Evolutionary conservation across 352 stramenopile genomes (phyloP), one percentile per base, ranked within the genome.

Genomic region (Thalassiosira gravida): DNA sequence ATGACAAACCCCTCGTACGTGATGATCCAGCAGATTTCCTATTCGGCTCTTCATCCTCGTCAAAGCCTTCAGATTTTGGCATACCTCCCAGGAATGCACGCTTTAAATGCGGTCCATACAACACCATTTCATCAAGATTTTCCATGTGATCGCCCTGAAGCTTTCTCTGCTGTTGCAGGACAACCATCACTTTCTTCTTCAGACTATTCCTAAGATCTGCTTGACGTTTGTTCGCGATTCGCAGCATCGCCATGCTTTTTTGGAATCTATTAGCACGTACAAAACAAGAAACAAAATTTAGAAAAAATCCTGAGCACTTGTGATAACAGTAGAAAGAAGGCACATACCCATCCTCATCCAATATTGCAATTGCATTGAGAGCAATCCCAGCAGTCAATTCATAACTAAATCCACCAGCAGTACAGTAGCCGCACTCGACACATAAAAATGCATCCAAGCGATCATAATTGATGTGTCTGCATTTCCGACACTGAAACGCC

Each of bases 371-470:
- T 20, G 91, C 88, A 82, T 92, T 92, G 0, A 90, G 79, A 61
- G 86, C 89, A 50, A 92, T 82, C 9, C 77, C 88, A 30, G 77
- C 75, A 57, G 62, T 91, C 2, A 93, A n/a, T 29, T 92, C 85
- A 39, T 93, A 95, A 46, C 66, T 82, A 70, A 96, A 96, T 39
- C 75, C 86, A 66, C 86, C 94, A 67, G 88, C 88, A 24, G 91
- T 81, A 70, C 92, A 96, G 79, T 96, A 96, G 16, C 94, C 94
- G 76, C 94, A 97, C 80, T 97, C 94, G 20, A 95, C 90, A 65
- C 93, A 96, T 1, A 96, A 67, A 74, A 96, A 96, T 32, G 92
- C 92, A 82, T 96, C 92, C 5, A 95, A 77, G 30, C 86, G 69
- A 80, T 96, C 92, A 77, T 97, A 96, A 66, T 97, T 96, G 67